Conservation (phyloP, 139 green algal species). For the Chlorella sp. region DNA sequence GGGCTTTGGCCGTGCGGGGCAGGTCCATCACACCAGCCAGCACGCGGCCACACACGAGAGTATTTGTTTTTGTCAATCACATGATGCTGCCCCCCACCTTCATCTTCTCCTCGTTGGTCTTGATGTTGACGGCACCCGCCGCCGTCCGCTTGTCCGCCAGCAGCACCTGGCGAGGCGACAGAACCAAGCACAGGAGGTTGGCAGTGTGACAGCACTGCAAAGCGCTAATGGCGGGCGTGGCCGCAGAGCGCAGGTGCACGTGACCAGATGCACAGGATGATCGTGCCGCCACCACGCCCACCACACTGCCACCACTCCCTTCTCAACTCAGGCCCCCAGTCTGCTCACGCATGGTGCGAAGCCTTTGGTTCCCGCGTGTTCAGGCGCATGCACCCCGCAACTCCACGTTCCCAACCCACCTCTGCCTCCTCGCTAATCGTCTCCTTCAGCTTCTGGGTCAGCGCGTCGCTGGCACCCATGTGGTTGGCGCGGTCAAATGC, state of each 20-base stretch:
- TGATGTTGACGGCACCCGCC: constrained; percentile 66
- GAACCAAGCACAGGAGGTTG: not conserved
- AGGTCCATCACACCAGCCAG: no score
- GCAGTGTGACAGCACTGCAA: not conserved
- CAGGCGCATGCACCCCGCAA: no score
- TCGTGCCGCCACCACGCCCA: no score
- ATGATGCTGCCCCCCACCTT: constrained; percentile 41
- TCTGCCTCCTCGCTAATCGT: constrained; percentile 37
- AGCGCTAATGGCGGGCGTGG: not conserved
- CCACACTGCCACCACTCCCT: no score
- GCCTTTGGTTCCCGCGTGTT: no score
- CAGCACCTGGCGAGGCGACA: constrained; percentile 31
- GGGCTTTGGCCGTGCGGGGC: no score
- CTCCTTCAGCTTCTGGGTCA: constrained; percentile 28
- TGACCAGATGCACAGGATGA: not conserved
- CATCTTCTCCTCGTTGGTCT: constrained; percentile 73
- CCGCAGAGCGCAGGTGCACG: not conserved
- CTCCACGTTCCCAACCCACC: not conserved
- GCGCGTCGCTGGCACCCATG: constrained; percentile 71
- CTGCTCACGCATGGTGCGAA: no score
- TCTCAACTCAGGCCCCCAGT: no score
- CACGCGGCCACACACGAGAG: no score
- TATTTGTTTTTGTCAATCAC: no score
- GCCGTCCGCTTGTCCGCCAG: constrained; percentile 54
- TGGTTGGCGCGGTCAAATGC: constrained; percentile 90